Base-by-base conservation (phyloP, 805 yeast genomes). In the Candida khao-thaluensis region DNA sequence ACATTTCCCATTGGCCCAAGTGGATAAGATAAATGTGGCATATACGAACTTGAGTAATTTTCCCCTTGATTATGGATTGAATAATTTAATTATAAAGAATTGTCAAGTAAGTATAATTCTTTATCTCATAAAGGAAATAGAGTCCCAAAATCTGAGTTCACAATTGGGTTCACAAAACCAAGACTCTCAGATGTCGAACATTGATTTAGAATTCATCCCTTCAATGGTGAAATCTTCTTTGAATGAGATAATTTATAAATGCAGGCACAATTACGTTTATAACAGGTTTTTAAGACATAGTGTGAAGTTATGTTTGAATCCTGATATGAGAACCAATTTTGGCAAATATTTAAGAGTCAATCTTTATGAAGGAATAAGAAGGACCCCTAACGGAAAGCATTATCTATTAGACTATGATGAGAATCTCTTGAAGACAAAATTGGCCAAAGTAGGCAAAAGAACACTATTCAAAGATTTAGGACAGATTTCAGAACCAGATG, bases 61-160 rank as follows among this genome's bases (percentile, higher is more conserved):
- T 17, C 48, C 48, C 10, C 10, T 44, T 20, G 33, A 44, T 28
- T 38, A 34, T 24, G 44, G 48, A 4, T 12, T 44, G 12, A 31
- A 23, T 14, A 22, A 24, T 11, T 18, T 44, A 11, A 10, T 40
- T 8, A 5, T 18, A 2, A 40, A 31, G 23, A 30, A 30, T 9
- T 22, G 38, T 15, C 31, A 31, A 25, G 10, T 35, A 3, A 28
- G 18, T 15, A 17, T 44, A 3, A 5, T 40, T 11, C 8, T 22
- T 15, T 28, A 40, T 7, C 17, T 33, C 2, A 4, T 22, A 5
- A 31, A 29, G 21, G 17, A 20, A 15, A 8, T 12, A 3, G 22
- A 27, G 18, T 12, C 30, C 10, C 30, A 27, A 17, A 11, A 25
- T 25, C 12, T 5, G 15, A 11, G 5, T 7, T 6, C 22, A 20